Evolutionary conservation across 2,329 filamentous ascomycete genomes (phyloP).

Genomic region (Scedosporium aurantiacum): DNA sequence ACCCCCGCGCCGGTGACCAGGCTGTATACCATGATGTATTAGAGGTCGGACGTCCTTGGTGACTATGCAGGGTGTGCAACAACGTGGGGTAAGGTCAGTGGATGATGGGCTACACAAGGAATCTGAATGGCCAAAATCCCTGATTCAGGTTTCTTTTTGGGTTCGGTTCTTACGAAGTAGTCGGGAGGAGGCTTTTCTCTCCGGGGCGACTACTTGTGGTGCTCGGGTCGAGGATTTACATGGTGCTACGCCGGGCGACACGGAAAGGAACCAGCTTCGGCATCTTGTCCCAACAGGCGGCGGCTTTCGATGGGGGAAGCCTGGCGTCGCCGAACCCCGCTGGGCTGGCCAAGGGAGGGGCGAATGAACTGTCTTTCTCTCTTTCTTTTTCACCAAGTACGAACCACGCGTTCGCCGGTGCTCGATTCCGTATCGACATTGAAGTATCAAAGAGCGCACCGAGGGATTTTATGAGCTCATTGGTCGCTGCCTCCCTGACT

Average conservation of each 20-base stretch:
- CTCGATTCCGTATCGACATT: background rate
- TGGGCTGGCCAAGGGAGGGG: background rate
- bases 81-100: constrained; percentile 8
- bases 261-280: background rate
- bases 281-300: background rate
- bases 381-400: background rate
- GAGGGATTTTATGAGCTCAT: background rate
- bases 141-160: background rate
- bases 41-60: background rate
- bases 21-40: background rate
- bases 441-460: background rate
- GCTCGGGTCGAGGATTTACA: background rate
- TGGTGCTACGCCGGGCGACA: background rate
- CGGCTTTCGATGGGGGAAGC: background rate
- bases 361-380: background rate
- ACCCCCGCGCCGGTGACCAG: background rate
- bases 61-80: constrained; percentile 2
- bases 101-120: background rate
- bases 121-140: background rate
- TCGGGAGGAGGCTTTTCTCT: no score
- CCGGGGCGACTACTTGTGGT: no score
- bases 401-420: background rate
- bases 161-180: background rate
- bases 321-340: background rate
- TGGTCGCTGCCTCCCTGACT: background rate